Evolutionary conservation across 441 rosid species (phyloP).

Genomic region (Adansonia gregorii): DNA sequence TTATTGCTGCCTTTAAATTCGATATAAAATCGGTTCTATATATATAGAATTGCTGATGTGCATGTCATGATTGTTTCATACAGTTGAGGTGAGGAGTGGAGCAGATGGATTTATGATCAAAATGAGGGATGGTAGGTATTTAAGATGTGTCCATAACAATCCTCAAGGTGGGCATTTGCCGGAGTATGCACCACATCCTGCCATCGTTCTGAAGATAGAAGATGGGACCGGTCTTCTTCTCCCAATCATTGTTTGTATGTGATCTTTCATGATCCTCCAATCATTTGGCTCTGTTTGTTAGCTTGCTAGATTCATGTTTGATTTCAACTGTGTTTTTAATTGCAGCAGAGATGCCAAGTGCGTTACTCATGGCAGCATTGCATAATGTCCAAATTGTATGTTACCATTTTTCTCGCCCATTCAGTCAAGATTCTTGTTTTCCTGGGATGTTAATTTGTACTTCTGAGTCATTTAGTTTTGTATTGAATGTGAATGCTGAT

Average conservation of each 20-base stretch:
- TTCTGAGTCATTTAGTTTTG: conserved; percentile 8
- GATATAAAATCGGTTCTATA: not conserved
- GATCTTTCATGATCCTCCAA: conserved; percentile 23
- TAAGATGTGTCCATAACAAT: conserved; percentile 81
- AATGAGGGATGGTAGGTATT: conserved; percentile 93
- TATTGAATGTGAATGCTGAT: conserved; percentile 18
- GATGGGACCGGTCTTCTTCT: conserved; percentile 97
- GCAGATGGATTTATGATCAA: conserved; percentile 85
- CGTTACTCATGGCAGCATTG: conserved; percentile 93
- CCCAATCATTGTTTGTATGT: conserved; percentile 91
- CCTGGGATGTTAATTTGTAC: conserved; percentile 7
- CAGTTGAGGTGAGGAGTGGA: conserved; percentile 94
- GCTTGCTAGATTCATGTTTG: conserved; percentile 21
- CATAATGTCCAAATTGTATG: conserved; percentile 86
- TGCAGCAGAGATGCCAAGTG: conserved; percentile 98
- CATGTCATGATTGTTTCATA: conserved; percentile 5
- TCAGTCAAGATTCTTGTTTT: conserved; percentile 20
- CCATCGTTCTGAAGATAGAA: conserved; percentile 96
- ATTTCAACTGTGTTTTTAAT: conserved; percentile 22
- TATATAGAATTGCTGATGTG: conserved; percentile 17
- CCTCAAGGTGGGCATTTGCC: conserved; percentile 88
- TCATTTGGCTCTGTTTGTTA: not conserved
- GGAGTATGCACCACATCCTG: conserved; percentile 92
- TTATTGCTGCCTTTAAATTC: not conserved
- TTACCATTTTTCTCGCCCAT: not conserved